These are phyloP conservation scores for Penicillium waksmanii DNA, from an alignment of 495 filamentous ascomycete genomes.

Conservation along the genomic window DNA sequence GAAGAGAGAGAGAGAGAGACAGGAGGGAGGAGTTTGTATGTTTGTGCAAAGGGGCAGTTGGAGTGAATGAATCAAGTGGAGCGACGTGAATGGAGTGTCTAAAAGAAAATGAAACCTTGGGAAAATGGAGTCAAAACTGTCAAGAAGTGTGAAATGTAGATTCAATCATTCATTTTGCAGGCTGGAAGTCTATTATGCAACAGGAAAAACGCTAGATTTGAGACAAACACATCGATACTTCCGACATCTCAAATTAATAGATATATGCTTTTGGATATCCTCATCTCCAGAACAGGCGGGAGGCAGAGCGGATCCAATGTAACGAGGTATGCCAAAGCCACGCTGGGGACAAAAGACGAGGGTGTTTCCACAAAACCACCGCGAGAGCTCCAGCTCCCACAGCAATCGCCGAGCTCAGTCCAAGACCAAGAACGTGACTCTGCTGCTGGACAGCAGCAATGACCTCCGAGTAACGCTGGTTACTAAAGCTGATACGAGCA, in stretches of 20 bases:
- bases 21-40: neutral
- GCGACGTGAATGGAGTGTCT: no score
- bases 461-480: conserved; percentile 87
- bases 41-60: no score
- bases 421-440: conserved; percentile 57
- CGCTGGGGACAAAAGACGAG: conserved; percentile 24
- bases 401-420: conserved; percentile 34
- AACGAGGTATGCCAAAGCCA: conserved; percentile 12
- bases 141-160: neutral
- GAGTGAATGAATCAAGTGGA: no score
- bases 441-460: conserved; percentile 68
- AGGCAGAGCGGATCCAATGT: conserved; percentile 1
- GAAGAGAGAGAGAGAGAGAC: neutral
- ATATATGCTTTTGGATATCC: neutral
- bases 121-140: no score
- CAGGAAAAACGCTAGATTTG: neutral
- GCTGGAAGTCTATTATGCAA: conserved; percentile 1
- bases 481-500: conserved; percentile 87
- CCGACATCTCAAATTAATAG: neutral
- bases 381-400: conserved; percentile 30
- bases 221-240: neutral
- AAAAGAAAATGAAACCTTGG: no score
- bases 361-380: conserved; percentile 38
- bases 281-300: neutral
- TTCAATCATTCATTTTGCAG: neutral